Evolutionary conservation across 2,329 filamentous ascomycete species (phyloP), one percentile per base, ranked within the genome.

Genomic region (Venturiaceae sp.): DNA sequence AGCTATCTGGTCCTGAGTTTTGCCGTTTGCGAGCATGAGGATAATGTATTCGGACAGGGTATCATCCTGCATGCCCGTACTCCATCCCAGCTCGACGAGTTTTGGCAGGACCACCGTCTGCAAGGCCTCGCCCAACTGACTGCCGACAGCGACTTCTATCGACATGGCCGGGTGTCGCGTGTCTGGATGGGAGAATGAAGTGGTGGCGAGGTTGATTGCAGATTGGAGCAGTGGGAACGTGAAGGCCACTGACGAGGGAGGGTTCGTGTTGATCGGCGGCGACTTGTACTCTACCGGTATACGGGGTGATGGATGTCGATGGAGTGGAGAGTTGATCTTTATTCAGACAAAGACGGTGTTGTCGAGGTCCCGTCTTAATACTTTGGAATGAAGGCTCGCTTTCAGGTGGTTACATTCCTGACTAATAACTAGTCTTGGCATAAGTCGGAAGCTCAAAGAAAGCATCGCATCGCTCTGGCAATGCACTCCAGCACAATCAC

Each of bases 1-100:
- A 9, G 91, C 88, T 64, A 99, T 92, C 70, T 96, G 87, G 55
- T 92, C 85, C 70, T 95, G 87, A 3, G 88, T 91, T 74, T 96
- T 96, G 66, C 92, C 90, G 74, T 96, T 97, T 62, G 90, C 90
- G 33, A 99, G 83, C 92, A 97, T 96, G 63, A 97, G 83, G 60
- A 97, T 87, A 64, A 99, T 94, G 75, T 97, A 99, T 75, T 99
- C 94, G 60, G 91, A 87, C 60, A 99, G 83, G 26, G 86, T 86
- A 72, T 92, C 90, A 67, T 84, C 83, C 65, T 90, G 87, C 62
- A 86, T 88, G 64, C 87, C 87, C 32, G 87, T 85, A 62, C 85
- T 91, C 92, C 94, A 97, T 67, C 92, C 92, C 64, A 92, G 86
- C 74, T 99, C 92, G 60, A 90, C 83, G 60, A 99, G 80, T 77